Evolutionary conservation across 306 rosid genomes (phyloP).

Genomic region (Dicorynia guianensis): DNA sequence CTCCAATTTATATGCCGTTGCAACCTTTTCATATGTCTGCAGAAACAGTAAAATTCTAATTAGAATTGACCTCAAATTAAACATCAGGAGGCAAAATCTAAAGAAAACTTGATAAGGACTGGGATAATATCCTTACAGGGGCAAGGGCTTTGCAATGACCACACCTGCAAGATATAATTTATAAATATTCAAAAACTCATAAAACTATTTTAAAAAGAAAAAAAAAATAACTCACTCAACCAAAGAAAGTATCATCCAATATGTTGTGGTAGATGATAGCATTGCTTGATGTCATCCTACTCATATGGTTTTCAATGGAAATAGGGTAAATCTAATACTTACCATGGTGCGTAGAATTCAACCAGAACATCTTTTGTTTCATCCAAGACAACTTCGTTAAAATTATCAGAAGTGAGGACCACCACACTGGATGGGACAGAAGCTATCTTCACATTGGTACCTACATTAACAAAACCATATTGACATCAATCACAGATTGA

Average conservation of each 20-base stretch:
- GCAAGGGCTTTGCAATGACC: slow-evolving; percentile 96
- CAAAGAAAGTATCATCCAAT: background rate
- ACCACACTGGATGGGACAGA: slow-evolving; percentile 71
- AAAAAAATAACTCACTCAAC: background rate
- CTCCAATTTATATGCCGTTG: slow-evolving; percentile 75
- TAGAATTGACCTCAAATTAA: slow-evolving; percentile 29
- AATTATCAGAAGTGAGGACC: slow-evolving; percentile 66
- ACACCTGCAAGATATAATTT: slow-evolving; percentile 69
- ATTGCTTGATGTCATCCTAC: background rate
- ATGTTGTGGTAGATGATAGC: slow-evolving; percentile 3
- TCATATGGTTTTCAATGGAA: background rate
- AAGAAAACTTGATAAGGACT: slow-evolving; percentile 19
- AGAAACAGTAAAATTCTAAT: slow-evolving; percentile 23
- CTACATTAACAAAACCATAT: slow-evolving; percentile 51
- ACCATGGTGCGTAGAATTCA: slow-evolving; percentile 98
- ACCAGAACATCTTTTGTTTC: slow-evolving; percentile 83
- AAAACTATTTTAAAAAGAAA: slow-evolving; percentile 14
- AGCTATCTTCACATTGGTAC: slow-evolving; percentile 85
- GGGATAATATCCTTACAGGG: slow-evolving; percentile 63
- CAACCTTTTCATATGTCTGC: slow-evolving; percentile 87
- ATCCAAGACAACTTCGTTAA: slow-evolving; percentile 77
- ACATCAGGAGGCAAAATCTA: slow-evolving; percentile 28
- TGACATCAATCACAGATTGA: slow-evolving; percentile 32
- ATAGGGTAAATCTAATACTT: slow-evolving; percentile 37
- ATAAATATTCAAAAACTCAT: slow-evolving; percentile 8